These are phyloP conservation scores for California macrophylla DNA, from an alignment of 441 rosid species.

Conservation along the genomic window DNA sequence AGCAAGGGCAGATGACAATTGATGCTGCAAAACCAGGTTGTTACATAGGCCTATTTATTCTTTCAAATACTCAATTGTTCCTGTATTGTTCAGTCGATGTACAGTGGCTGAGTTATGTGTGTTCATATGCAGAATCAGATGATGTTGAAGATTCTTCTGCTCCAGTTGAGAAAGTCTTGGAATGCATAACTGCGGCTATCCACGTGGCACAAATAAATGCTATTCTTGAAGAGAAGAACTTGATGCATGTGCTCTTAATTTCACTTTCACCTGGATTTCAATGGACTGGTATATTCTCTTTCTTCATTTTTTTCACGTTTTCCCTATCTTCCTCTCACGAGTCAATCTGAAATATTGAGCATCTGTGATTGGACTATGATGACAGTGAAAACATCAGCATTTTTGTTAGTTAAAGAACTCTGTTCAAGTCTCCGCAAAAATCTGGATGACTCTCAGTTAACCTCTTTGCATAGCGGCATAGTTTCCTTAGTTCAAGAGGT, in stretches of 20 bases:
- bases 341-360: slow-evolving; percentile 2
- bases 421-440: slow-evolving; percentile 44
- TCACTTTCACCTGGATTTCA: slow-evolving; percentile 60
- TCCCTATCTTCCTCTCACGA: slow-evolving; percentile 10
- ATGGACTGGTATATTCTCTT: slow-evolving; percentile 61
- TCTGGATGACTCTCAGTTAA: slow-evolving; percentile 32
- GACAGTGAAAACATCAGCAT: slow-evolving; percentile 74
- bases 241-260: slow-evolving; percentile 38
- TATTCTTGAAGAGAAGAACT: slow-evolving; percentile 41
- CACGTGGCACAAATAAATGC: slow-evolving; percentile 47
- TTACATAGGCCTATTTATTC: slow-evolving; percentile 14
- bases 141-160: slow-evolving; percentile 35
- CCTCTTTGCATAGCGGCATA: slow-evolving; percentile 24
- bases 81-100: background rate
- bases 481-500: slow-evolving; percentile 57
- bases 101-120: background rate
- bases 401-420: slow-evolving; percentile 60
- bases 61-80: slow-evolving; percentile 9
- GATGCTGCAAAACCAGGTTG: slow-evolving; percentile 62
- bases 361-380: slow-evolving; percentile 20
- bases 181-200: slow-evolving; percentile 55
- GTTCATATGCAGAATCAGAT: slow-evolving; percentile 42
- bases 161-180: slow-evolving; percentile 60
- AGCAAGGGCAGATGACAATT: slow-evolving; percentile 30
- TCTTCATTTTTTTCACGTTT: background rate